Evolutionary conservation across 306 rosid genomes (phyloP).

Genomic region (Argentina anserina): DNA sequence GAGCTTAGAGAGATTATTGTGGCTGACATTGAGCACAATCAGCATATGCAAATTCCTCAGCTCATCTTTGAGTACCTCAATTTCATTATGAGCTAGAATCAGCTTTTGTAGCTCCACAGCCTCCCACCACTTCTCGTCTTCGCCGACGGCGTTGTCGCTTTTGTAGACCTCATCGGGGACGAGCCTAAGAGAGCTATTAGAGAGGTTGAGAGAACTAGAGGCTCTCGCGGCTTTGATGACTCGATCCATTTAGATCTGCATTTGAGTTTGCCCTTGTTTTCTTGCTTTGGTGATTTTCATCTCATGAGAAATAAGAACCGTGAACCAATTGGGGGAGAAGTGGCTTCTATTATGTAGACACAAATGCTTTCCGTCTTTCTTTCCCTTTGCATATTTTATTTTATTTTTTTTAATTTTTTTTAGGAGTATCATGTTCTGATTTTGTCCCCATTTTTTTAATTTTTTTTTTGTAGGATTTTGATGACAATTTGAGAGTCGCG

Average conservation of each 20-base stretch:
- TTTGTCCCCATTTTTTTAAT: no score
- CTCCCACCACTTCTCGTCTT: conserved; percentile 97
- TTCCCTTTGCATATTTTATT: no score
- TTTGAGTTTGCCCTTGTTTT: not conserved
- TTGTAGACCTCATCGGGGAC: conserved; percentile 80
- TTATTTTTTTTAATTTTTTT: no score
- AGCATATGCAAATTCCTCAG: conserved; percentile 59
- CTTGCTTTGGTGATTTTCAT: not conserved
- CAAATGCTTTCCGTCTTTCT: no score
- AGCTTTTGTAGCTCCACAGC: conserved; percentile 91
- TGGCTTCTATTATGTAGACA: no score
- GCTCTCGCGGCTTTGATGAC: conserved; percentile 78
- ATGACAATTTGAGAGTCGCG: no score
- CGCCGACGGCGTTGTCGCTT: conserved; percentile 53
- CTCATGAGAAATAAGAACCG: not conserved
- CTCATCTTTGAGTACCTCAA: conserved; percentile 61
- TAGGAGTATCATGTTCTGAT: no score
- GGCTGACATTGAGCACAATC: conserved; percentile 72
- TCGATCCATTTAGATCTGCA: conserved; percentile 60
- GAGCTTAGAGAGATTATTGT: conserved; percentile 67
- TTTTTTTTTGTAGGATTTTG: no score
- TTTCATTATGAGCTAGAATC: conserved; percentile 80
- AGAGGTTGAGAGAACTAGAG: conserved; percentile 94
- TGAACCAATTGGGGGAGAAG: no score
- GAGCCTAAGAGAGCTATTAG: conserved; percentile 82